These are phyloP conservation scores for Podila minutissima DNA, from an alignment of 192 early-diverging fungal genomes.

Conservation along the genomic window DNA sequence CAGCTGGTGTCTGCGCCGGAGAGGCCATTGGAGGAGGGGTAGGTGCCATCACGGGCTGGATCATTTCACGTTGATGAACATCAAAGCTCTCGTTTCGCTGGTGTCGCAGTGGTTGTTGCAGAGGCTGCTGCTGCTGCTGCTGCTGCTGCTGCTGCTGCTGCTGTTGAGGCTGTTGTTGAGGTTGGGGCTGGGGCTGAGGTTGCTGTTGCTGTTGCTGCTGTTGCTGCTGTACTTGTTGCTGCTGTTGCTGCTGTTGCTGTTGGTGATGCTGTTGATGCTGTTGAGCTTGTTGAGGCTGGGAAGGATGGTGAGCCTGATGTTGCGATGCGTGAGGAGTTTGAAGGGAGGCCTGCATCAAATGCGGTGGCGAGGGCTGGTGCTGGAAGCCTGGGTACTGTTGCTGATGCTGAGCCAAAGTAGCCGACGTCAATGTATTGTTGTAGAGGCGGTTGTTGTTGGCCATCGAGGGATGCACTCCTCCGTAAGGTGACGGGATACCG, in stretches of 20 bases:
- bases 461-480: slow-evolving; percentile 28
- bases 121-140: slow-evolving; percentile 25
- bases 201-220: slow-evolving; percentile 3
- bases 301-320: slow-evolving; percentile 17
- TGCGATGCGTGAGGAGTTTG: slow-evolving; percentile 28
- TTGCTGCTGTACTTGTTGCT: slow-evolving; percentile 18
- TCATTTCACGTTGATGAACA: neutral
- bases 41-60: slow-evolving; percentile 5
- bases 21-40: neutral
- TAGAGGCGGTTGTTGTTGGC: slow-evolving; percentile 33
- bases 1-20: neutral
- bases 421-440: slow-evolving; percentile 30
- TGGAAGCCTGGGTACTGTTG: slow-evolving; percentile 51
- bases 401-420: slow-evolving; percentile 38
- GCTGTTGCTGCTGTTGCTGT: neutral
- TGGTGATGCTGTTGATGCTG: slow-evolving; percentile 20
- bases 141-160: slow-evolving; percentile 20
- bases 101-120: slow-evolving; percentile 16
- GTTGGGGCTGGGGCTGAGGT: slow-evolving; percentile 13
- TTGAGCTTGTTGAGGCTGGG: slow-evolving; percentile 8
- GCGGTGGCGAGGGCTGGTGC: slow-evolving; percentile 37
- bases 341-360: slow-evolving; percentile 21
- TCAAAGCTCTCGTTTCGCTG: neutral
- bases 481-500: slow-evolving; percentile 28
- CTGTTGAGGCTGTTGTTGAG: neutral